Percentiles rank a stretch among this genome's conserved stretches.
Conservation (phyloP, 2,329 filamentous ascomycete species). For the Fusarium sp. region DNA sequence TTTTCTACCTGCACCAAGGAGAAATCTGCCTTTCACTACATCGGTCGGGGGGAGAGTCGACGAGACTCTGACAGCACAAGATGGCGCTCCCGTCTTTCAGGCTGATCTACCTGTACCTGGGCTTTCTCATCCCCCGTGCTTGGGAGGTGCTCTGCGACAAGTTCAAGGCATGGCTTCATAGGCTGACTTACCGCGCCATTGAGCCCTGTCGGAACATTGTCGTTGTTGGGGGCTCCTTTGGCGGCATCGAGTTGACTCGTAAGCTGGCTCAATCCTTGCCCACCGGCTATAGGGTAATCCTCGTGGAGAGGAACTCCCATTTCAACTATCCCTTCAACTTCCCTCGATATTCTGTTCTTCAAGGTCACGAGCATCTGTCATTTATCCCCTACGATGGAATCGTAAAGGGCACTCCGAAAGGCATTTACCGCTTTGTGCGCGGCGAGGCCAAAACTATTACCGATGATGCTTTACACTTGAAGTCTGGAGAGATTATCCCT, state of each 20-base stretch:
- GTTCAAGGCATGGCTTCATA: not conserved
- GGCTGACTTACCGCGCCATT: not conserved
- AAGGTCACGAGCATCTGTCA: conserved; percentile 5
- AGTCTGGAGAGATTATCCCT: not conserved
- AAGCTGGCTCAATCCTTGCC: conserved; percentile 2
- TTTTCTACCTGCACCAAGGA: too few species aligned
- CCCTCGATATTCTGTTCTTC: conserved; percentile 16
- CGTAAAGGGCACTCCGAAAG: not conserved
- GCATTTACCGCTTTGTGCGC: not conserved
- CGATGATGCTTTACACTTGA: not conserved
- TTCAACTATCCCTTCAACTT: conserved; percentile 18
- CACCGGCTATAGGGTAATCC: conserved; percentile 2
- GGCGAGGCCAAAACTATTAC: not conserved
- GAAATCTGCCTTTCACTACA: too few species aligned
- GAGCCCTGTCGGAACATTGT: conserved; percentile 7
- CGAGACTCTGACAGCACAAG: too few species aligned
- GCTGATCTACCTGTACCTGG: not conserved
- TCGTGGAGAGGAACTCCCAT: conserved; percentile 18
- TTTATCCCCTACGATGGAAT: conserved; percentile 18
- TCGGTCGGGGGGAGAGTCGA: too few species aligned
- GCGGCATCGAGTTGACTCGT: not conserved
- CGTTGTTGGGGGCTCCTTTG: conserved; percentile 18
- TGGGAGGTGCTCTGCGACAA: not conserved
- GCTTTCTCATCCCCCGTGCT: not conserved
- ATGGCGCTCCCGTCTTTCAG: not conserved